Conservation (phyloP, 2,329 filamentous ascomycete genomes). For the Cladosporium phlei region DNA sequence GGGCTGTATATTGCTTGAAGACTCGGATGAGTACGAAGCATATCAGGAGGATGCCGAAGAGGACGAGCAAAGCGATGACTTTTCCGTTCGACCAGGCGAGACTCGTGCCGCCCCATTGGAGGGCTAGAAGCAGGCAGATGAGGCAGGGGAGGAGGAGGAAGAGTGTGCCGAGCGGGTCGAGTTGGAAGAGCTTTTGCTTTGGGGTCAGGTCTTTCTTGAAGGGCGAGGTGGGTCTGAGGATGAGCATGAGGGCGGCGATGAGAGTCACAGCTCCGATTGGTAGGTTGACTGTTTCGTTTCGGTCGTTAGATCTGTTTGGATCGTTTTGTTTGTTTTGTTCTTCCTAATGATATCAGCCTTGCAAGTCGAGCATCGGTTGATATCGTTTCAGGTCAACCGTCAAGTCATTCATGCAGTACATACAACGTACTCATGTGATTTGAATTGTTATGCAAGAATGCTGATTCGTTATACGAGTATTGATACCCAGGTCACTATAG, state of each 20-base stretch:
- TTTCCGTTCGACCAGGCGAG: conserved; percentile 37
- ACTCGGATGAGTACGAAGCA: conserved; percentile 41
- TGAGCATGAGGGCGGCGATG: conserved; percentile 36
- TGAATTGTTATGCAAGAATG: no score
- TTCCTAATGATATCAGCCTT: no score
- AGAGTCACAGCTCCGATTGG: conserved; percentile 41
- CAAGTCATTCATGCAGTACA: no score
- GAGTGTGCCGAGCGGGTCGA: conserved; percentile 43
- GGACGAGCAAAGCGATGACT: conserved; percentile 43
- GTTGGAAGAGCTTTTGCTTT: conserved; percentile 38
- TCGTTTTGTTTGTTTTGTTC: no score
- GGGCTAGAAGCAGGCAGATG: conserved; percentile 44
- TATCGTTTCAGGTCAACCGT: no score
- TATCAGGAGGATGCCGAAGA: conserved; percentile 41
- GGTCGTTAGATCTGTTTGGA: no score
- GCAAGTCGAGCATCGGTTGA: no score
- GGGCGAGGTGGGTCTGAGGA: conserved; percentile 31
- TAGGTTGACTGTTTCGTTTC: conserved; percentile 43
- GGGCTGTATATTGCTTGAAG: conserved; percentile 39
- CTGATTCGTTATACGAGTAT: no score
- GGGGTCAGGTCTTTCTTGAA: conserved; percentile 19
- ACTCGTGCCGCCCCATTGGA: conserved; percentile 46
- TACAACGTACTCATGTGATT: no score
- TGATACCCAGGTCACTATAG: no score
- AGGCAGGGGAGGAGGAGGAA: conserved; percentile 38